Base-by-base conservation (phyloP, 306 rosid species). In the Cucumis cinereus region DNA sequence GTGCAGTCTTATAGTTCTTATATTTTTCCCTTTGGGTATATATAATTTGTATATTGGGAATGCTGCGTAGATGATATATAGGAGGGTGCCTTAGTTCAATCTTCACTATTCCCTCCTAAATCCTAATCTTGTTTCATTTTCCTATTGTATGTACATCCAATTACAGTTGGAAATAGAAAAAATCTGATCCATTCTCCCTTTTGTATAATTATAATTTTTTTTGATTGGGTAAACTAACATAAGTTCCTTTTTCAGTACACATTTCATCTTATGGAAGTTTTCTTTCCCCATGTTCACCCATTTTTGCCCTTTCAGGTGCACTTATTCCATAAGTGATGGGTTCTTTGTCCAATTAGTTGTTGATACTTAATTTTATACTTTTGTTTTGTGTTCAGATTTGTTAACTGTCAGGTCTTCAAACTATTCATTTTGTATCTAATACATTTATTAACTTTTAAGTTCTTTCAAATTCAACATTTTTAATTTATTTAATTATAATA, bases 1-100 rank as follows among this genome's bases (percentile, higher is more conserved):
- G 91, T 88, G 86, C 88, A 86, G 81, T 59, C 80, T 82, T 61
- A 82, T 73, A 80, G 75, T 76, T 30, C 35, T 30, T 30, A 3
- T 78, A 73, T 45, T 45, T 16, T 75, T 84, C 80, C 89, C 82
- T 88, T 45, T 12, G 52, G 78, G 90, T 74, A 81, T 76, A 58
- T 81, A 77, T 81, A 77, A 82, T 89, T 73, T 77, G 88, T 87
- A 83, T 74, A 88, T 86, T 83, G 82, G 83, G 83, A 80, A 81
- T 84, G 82, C 81, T 83, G 58, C 77, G 62, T 77, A 60, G 52
- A 81, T 79, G 75, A 88, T 76, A 38, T 76, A 38, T 41, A 41
- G 69, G 56, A 2, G 50, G 74, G 38, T 1, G 50, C 56, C 23
- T 19, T 68, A 68, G 36, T 36, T 23, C 33, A 69, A 23, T n/a